These are phyloP conservation scores for Quercus ilex DNA, from an alignment of 306 rosid genomes.

Conservation along the genomic window DNA sequence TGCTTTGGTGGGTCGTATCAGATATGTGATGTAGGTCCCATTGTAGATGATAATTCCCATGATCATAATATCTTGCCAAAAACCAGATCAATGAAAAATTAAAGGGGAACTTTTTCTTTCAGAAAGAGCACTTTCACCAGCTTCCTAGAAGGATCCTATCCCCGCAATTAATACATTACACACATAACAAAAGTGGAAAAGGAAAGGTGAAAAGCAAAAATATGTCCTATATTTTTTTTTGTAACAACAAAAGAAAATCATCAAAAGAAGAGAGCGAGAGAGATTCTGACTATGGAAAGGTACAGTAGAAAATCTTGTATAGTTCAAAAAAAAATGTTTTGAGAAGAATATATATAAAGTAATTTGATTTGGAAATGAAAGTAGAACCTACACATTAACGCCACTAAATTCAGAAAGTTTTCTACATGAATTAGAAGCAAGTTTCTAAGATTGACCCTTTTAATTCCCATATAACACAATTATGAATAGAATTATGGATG, in stretches of 20 bases:
- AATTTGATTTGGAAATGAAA: not conserved
- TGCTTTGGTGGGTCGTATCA: conserved; percentile 30
- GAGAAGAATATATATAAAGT: too few relatives aligned
- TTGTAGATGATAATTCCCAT: conserved; percentile 15
- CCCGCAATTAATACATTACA: conserved; percentile 26
- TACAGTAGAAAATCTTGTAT: not conserved
- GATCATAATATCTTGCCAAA: conserved; percentile 40
- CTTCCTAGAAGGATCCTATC: conserved; percentile 74
- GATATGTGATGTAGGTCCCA: conserved; percentile 16
- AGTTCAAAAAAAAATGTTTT: not conserved
- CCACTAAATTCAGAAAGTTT: too few relatives aligned
- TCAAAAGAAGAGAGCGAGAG: not conserved
- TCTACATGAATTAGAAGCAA: too few relatives aligned
- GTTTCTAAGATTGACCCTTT: too few relatives aligned
- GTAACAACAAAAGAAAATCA: not conserved
- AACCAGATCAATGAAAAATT: conserved; percentile 26
- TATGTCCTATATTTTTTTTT: not conserved
- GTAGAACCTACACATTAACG: not conserved
- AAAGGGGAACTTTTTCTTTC: conserved; percentile 46
- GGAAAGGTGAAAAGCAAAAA: conserved; percentile 20
- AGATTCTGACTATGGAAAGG: not conserved
- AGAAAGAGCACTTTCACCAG: conserved; percentile 51
- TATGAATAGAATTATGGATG: too few relatives aligned
- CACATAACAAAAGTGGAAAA: conserved; percentile 10
- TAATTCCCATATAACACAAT: too few relatives aligned